These are phyloP conservation scores for Chlamydomonas sp. DNA, from an alignment of 139 green algal species.

Conservation along the genomic window DNA sequence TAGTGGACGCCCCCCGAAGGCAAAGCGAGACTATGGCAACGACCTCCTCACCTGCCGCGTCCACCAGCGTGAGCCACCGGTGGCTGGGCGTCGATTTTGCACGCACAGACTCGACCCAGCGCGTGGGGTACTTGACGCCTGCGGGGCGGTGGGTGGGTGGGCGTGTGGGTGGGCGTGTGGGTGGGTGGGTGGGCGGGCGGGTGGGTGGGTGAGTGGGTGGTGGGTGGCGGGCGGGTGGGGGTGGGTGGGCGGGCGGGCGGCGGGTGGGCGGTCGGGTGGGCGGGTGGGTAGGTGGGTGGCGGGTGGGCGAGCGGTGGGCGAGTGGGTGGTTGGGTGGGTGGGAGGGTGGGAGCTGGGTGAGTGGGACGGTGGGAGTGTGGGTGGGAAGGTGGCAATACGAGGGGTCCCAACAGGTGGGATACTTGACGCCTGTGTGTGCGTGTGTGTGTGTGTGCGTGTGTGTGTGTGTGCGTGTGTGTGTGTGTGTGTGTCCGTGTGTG, in stretches of 20 bases:
- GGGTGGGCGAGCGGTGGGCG: no score
- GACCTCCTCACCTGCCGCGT: no score
- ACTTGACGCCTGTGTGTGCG: no score
- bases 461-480: neutral
- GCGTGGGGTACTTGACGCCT: conserved; percentile 61
- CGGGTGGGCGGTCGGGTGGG: neutral
- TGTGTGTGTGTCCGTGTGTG: neutral
- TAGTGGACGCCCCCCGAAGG: no score
- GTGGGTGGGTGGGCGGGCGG: neutral
- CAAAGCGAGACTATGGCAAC: no score
- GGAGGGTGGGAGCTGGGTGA: neutral
- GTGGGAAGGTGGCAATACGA: no score
- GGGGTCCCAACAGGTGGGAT: no score
- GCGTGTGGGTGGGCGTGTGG: neutral
- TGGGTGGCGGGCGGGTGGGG: no score
- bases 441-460: neutral
- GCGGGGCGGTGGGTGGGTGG: neutral
- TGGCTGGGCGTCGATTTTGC: conserved; percentile 30
- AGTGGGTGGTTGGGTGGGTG: neutral
- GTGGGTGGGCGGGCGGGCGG: no score
- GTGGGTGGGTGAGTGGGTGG: neutral
- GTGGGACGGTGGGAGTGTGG: neutral
- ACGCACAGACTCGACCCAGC: conserved; percentile 51
- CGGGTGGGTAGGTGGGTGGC: neutral
- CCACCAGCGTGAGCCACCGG: conserved; percentile 45